Evolutionary conservation across 371 early-diverging fungal genomes (phyloP), one percentile per base, ranked within the genome.

Genomic region (Mortierella sp.): DNA sequence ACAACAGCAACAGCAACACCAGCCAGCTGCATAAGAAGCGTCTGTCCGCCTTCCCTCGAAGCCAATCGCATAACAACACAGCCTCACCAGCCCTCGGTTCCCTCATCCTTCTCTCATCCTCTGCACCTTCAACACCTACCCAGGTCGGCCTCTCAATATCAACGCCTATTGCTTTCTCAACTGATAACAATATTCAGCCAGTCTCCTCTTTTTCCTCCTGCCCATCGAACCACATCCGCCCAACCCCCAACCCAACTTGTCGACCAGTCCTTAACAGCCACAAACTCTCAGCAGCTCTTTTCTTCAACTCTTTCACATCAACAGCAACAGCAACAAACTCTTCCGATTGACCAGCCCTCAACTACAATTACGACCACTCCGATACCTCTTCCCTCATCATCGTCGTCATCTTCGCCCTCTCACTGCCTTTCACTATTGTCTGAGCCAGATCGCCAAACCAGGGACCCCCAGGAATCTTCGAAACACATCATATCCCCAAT

Each of bases 181-280:
- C 68, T 24, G 68, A 68, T 42, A 68, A 58, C 11, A 11, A 68
- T 21, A 38, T 9, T 21, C 28, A 24, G n/a, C 13, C 47, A 31
- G n/a, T 47, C 63, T 34, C 38, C 21, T 34, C 63, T 14, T 63
- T 31, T 34, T 63, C 28, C 45, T 72, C 31, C 72, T 45, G 26
- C 78, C 75, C n/a, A 38, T 55, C 68, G 78, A 77, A 83, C 79
- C 79, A 80, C 80, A 76, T 57, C 76, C 24, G n/a, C 71, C 19
- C 76, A 57, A 45, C 70, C 72, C 42, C 50, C 55, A 55, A 31
- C 60, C n/a, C 70, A 50, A 24, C 34, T 31, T 16, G 9, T 70
- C 42, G 14, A 71, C 11, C 60, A 50, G 38, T 31, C 19, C 31
- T 48, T 72, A 16, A 34, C 34, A 16, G 19, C 34, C 54, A 21